Conservation (phyloP, 2,329 filamentous ascomycete species). For the Capronia epimyces region DNA sequence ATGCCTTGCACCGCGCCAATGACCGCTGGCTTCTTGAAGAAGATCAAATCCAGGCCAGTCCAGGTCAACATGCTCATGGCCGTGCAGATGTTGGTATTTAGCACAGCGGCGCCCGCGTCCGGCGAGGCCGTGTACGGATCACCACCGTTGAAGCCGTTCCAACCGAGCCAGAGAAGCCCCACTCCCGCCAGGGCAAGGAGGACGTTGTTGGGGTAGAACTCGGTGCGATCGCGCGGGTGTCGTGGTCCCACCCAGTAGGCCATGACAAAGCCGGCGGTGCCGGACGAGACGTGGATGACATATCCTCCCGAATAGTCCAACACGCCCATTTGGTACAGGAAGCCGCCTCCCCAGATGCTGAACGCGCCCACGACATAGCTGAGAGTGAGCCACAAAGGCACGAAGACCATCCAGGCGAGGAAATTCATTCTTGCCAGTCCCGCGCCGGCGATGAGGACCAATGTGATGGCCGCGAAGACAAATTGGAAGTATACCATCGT, state of each 20-base stretch:
- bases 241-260: conserved; percentile 47
- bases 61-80: conserved; percentile 46
- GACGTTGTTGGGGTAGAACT: conserved; percentile 47
- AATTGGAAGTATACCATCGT: conserved; percentile 54
- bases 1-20: conserved; percentile 49
- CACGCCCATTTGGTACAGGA: conserved; percentile 43
- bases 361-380: conserved; percentile 41
- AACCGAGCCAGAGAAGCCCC: conserved; percentile 49
- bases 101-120: conserved; percentile 48
- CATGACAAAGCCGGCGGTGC: conserved; percentile 47
- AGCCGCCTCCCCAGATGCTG: conserved; percentile 46
- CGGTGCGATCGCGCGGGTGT: conserved; percentile 41
- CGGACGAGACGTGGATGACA: conserved; percentile 51
- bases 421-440: conserved; percentile 49
- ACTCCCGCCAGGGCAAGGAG: conserved; percentile 44
- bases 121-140: conserved; percentile 49
- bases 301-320: conserved; percentile 51
- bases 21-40: conserved; percentile 47
- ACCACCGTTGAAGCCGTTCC: conserved; percentile 52
- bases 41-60: conserved; percentile 44
- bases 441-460: conserved; percentile 45
- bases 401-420: conserved; percentile 49
- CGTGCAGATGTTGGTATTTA: conserved; percentile 49
- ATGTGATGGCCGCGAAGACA: conserved; percentile 49
- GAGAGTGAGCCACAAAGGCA: conserved; percentile 49